Percentiles rank a stretch among this genome's conserved stretches.
These are phyloP conservation scores for Penicillium flavigenum DNA, from an alignment of 495 filamentous ascomycete species.

Conservation along the genomic window DNA sequence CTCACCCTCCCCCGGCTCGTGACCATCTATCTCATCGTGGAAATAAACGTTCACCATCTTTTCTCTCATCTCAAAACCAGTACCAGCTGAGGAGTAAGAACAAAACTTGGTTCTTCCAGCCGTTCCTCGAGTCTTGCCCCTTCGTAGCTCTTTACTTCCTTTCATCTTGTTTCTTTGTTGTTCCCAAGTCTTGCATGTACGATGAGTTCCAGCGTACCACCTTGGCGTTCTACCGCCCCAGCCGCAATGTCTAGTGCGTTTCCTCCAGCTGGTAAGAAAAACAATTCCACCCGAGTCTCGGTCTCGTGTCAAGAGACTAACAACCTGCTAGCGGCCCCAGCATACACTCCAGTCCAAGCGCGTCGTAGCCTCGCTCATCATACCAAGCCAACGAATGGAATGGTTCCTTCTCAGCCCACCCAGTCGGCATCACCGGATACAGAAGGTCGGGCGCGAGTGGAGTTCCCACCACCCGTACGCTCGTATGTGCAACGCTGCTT, in stretches of 20 bases:
- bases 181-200: constrained; percentile 14
- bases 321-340: constrained; percentile 36
- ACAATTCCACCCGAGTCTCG: background rate
- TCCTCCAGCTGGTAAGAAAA: constrained; percentile 35
- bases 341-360: constrained; percentile 53
- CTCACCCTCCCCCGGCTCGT: background rate
- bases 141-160: constrained; percentile 24
- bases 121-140: constrained; percentile 4
- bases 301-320: constrained; percentile 10
- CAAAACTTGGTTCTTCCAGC: constrained; percentile 4
- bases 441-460: constrained; percentile 47
- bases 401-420: constrained; percentile 16
- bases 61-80: constrained; percentile 4
- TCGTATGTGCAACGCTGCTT: constrained; percentile 83
- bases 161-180: constrained; percentile 21
- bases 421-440: constrained; percentile 22
- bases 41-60: constrained; percentile 5
- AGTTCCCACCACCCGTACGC: constrained; percentile 75
- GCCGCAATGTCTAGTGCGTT: constrained; percentile 32
- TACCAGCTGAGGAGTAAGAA: constrained; percentile 14
- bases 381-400: constrained; percentile 28
- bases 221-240: constrained; percentile 44
- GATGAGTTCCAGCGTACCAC: constrained; percentile 46
- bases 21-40: constrained; percentile 5
- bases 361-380: constrained; percentile 45